Evolutionary conservation across 2,329 filamentous ascomycete genomes (phyloP), one percentile per base, ranked within the genome.

Genomic region (Scytalidium lignicola): DNA sequence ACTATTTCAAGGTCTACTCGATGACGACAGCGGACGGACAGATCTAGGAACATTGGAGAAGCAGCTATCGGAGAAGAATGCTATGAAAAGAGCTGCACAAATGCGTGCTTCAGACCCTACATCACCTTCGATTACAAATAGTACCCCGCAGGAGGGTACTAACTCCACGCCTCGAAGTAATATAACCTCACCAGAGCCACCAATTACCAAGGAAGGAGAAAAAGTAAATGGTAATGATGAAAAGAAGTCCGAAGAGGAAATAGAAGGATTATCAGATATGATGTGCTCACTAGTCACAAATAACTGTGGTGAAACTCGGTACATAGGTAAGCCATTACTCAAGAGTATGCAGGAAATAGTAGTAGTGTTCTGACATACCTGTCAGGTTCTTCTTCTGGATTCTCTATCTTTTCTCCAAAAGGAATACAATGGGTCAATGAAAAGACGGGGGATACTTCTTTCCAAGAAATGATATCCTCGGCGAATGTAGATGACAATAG

Each of bases 211-310:
- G 37, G 47, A 48, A 15, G 28, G 12, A 15, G 44, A 51, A 42
- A 51, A 59, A 44, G 41, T 39, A 2, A 48, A 28, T 17, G 65
- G 70, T 9, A 51, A 67, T 8, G 66, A 66, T 10, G 66, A 69
- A 42, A 65, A 74, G 47, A 74, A 71, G 55, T 73, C 72, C 13
- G 79, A 82, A 57, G 77, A 85, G 56, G 87, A 95, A 60, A 88
- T 95, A 1, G 91, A 95, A 65, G 85, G 84, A 1, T 70, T 99
- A 50, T 96, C 92, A 1, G 93, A 99, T 70, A 93, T 96, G 86
- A 97, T 99, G 93, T 97, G 92, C 68, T 96, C 91, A 2, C 72
- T 99, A 26, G 91, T 99, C 23, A 97, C 92, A 1, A 97, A 96
- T 64, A 90, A 92, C 59, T 87, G 83, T 54, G 93, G 93, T 48